These are phyloP conservation scores for Coniochaeta sp. DNA, from an alignment of 2,329 filamentous ascomycete species.

Conservation along the genomic window DNA sequence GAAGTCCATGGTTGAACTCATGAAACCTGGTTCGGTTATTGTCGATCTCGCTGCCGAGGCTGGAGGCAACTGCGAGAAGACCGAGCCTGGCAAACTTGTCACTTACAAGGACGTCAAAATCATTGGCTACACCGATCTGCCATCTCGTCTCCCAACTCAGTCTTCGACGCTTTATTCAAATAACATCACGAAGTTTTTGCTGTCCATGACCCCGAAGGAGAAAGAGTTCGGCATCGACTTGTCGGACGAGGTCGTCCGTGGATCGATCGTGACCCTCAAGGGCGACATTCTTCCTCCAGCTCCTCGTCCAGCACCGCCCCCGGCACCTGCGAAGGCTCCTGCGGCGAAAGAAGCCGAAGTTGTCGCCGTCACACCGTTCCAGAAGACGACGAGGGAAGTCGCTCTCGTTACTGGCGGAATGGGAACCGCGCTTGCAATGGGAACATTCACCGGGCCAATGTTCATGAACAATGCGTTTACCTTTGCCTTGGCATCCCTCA, in stretches of 20 bases:
- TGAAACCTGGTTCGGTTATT: conserved; percentile 85
- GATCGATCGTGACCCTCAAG: conserved; percentile 73
- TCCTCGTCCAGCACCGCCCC: conserved; percentile 58
- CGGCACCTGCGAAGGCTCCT: conserved; percentile 42
- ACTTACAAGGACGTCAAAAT: conserved; percentile 73
- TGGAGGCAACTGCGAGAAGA: conserved; percentile 82
- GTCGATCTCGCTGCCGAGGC: conserved; percentile 85
- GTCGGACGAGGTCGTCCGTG: conserved; percentile 76
- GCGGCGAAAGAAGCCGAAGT: conserved; percentile 49
- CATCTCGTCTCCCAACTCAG: conserved; percentile 79
- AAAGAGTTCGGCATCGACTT: conserved; percentile 76
- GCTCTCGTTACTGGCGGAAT: conserved; percentile 69
- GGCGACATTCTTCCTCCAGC: conserved; percentile 70
- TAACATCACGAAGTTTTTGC: conserved; percentile 82
- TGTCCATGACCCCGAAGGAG: conserved; percentile 72
- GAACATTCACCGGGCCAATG: conserved; percentile 71
- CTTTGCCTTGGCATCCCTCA: conserved; percentile 74
- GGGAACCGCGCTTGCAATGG: conserved; percentile 65
- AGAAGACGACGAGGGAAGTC: conserved; percentile 71
- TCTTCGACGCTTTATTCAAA: conserved; percentile 88
- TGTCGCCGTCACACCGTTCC: conserved; percentile 71
- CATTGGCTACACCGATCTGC: conserved; percentile 84
- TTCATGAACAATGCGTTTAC: conserved; percentile 89
- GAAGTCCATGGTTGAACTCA: conserved; percentile 68
- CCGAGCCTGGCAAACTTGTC: conserved; percentile 62